phyloP scores from a whole-genome alignment of 345 rosid species.

The Ceriops zippeliana region DNA sequence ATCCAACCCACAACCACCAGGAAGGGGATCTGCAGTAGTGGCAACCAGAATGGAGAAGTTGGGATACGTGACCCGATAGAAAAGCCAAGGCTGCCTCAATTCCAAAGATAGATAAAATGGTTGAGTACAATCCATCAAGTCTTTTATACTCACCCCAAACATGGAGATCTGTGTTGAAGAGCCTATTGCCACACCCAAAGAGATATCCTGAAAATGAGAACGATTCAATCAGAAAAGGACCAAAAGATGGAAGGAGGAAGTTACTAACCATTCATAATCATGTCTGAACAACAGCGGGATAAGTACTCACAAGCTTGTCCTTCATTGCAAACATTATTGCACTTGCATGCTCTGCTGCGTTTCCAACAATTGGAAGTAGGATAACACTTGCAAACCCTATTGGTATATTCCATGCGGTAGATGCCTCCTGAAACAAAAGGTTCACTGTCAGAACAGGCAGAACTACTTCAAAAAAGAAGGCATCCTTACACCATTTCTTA shows the following conservation, averaged over 20 bases:
- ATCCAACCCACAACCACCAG: constrained; percentile 22
- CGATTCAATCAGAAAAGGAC: background rate
- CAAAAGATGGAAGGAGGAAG: background rate
- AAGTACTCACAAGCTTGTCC: constrained; percentile 49
- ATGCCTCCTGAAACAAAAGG: constrained; percentile 38
- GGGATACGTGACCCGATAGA: background rate
- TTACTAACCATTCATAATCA: background rate
- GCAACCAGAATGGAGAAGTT: background rate
- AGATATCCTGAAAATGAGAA: constrained; percentile 34
- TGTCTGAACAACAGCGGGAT: background rate
- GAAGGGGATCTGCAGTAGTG: constrained; percentile 15
- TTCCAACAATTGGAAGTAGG: constrained; percentile 50
- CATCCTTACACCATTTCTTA: too few species aligned
- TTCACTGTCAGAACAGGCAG: background rate
- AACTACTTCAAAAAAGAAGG: background rate
- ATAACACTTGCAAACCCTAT: constrained; percentile 49
- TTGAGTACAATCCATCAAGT: background rate
- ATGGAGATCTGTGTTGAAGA: constrained; percentile 55
- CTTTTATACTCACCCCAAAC: constrained; percentile 35
- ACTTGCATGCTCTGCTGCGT: constrained; percentile 58
- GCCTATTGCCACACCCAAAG: constrained; percentile 53
- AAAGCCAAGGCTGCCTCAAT: background rate
- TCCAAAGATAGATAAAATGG: background rate
- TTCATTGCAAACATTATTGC: constrained; percentile 52
- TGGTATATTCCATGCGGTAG: constrained; percentile 39